Evolutionary conservation across 108 stramenopile genomes (phyloP).

Genomic region (Fragilaria crotonensis): DNA sequence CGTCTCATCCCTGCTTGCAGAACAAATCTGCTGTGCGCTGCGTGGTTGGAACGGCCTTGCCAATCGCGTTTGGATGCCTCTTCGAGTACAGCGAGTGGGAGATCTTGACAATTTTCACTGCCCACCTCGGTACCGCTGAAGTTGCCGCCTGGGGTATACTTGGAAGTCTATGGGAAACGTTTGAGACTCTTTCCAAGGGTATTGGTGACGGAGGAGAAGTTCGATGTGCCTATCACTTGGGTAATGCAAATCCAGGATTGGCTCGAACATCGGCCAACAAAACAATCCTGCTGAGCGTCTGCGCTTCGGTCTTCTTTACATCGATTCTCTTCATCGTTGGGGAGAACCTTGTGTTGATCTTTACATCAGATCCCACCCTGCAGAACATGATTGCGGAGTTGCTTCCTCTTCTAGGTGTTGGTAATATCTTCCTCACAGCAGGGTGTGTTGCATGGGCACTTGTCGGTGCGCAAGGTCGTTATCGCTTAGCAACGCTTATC

Average conservation of each 20-base stretch:
- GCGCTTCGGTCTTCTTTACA: conserved; percentile 15
- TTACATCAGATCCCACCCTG: not conserved
- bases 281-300: conserved; percentile 32
- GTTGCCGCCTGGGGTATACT: conserved; percentile 49
- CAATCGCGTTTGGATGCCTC: conserved; percentile 50
- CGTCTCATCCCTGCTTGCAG: not conserved
- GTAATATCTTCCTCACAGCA: conserved; percentile 38
- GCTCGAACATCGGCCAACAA: conserved; percentile 49
- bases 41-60: conserved; percentile 36
- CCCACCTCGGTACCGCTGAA: conserved; percentile 62
- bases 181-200: conserved; percentile 18
- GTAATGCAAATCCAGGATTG: conserved; percentile 32
- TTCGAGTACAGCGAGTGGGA: conserved; percentile 78
- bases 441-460: conserved; percentile 47
- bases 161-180: conserved; percentile 36
- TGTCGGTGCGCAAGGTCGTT: conserved; percentile 58
- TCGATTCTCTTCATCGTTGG: conserved; percentile 25
- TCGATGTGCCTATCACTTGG: conserved; percentile 49
- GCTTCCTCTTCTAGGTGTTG: conserved; percentile 35
- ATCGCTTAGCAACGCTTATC: conserved; percentile 40
- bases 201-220: conserved; percentile 52
- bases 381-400: not conserved
- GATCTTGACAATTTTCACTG: conserved; percentile 48
- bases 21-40: conserved; percentile 27
- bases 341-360: conserved; percentile 19